phyloP scores from a whole-genome alignment of 148 eudicot species.

The Salicornia ramosissima region DNA sequence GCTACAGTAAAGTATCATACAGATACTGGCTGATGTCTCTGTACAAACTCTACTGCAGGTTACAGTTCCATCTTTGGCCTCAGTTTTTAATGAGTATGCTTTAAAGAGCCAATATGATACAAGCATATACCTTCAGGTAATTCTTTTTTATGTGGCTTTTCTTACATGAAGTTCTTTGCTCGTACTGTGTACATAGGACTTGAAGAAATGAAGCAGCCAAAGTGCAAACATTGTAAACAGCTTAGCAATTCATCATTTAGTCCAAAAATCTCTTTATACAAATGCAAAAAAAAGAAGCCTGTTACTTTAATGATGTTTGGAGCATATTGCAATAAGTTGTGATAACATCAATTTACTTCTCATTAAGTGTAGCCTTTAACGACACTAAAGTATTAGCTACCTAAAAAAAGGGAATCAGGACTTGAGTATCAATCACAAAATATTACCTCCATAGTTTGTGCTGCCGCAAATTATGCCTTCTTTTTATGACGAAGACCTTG shows the following conservation, averaged over 20 bases:
- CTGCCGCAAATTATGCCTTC: background rate
- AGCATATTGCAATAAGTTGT: too few relatives aligned
- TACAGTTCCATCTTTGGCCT: slow-evolving; percentile 83
- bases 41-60: slow-evolving; percentile 39
- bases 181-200: background rate
- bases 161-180: background rate
- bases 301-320: too few relatives aligned
- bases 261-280: too few relatives aligned
- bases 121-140: slow-evolving; percentile 87
- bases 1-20: background rate
- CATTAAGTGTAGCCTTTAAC: background rate
- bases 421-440: background rate
- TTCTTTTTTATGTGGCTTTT: slow-evolving; percentile 1
- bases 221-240: background rate
- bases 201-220: background rate
- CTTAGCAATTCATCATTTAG: background rate
- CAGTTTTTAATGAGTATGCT: slow-evolving; percentile 90
- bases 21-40: slow-evolving; percentile 3
- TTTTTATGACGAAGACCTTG: background rate
- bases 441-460: background rate
- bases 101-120: slow-evolving; percentile 92
- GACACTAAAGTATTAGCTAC: too few relatives aligned
- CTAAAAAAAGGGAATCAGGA: background rate
- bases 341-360: background rate
- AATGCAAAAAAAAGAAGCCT: too few relatives aligned